Conservation (phyloP, 1,284 basidiomycete species). For the Hemileia vastatrix region DNA sequence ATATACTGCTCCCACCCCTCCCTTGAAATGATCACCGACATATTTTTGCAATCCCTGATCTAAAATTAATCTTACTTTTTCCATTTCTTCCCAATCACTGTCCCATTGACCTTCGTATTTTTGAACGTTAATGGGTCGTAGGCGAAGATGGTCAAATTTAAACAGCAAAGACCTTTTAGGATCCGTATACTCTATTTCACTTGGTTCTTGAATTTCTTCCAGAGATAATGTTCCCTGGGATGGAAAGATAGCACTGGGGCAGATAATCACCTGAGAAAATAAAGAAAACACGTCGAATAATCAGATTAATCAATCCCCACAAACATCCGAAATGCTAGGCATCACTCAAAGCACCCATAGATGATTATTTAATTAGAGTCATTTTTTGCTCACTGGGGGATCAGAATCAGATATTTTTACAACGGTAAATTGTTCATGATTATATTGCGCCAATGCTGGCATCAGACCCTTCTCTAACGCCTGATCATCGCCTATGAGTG, state of each 20-base stretch:
- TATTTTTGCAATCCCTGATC: neutral
- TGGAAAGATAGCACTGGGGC: neutral
- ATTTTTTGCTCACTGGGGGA: constrained; percentile 53
- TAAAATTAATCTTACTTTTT: neutral
- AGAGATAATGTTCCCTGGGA: too few species aligned
- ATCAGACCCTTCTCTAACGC: constrained; percentile 64
- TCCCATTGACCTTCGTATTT: neutral
- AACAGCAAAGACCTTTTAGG: constrained; percentile 4
- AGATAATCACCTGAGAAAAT: constrained; percentile 14
- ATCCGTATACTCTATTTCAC: constrained; percentile 2
- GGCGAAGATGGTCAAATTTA: constrained; percentile 14
- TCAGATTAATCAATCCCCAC: neutral
- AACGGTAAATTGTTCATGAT: constrained; percentile 69
- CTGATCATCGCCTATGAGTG: constrained; percentile 74
- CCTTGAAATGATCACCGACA: constrained; percentile 6
- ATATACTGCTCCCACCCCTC: constrained; percentile 14
- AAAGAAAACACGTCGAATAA: neutral
- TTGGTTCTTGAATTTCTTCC: neutral
- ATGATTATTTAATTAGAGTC: constrained; percentile 28
- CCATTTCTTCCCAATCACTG: neutral
- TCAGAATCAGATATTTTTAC: constrained; percentile 51
- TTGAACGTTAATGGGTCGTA: neutral
- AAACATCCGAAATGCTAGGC: too few species aligned
- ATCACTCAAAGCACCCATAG: constrained; percentile 38
- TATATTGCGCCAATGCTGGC: constrained; percentile 69